phyloP scores from a whole-genome alignment of 179 eudicot species.

The Corrigiola litoralis region DNA sequence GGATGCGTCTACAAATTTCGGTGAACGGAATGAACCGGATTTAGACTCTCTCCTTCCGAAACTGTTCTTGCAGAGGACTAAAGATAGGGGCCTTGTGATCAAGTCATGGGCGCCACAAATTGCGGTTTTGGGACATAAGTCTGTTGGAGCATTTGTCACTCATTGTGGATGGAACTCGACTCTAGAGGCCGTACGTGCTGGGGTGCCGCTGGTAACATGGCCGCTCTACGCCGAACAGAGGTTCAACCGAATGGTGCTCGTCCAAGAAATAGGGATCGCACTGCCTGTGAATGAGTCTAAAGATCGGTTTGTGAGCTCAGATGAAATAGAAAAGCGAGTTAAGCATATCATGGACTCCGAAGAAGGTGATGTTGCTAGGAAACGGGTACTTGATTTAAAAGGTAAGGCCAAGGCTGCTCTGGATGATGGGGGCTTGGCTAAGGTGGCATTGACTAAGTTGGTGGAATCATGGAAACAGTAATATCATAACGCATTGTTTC shows the following conservation, averaged over 20 bases:
- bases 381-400: constrained; percentile 15
- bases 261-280: constrained; percentile 39
- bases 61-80: constrained; percentile 41
- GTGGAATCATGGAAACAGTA: constrained; percentile 20
- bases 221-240: constrained; percentile 57
- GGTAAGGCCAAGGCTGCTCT: constrained; percentile 20
- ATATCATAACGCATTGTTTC: too few species aligned
- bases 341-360: constrained; percentile 30
- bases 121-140: constrained; percentile 32
- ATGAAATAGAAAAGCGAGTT: constrained; percentile 37
- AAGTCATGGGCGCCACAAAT: constrained; percentile 55
- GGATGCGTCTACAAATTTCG: constrained; percentile 10
- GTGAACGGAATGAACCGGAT: constrained; percentile 28
- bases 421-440: constrained; percentile 26
- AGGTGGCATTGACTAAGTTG: constrained; percentile 11
- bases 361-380: constrained; percentile 20
- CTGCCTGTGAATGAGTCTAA: constrained; percentile 23
- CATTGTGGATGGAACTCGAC: constrained; percentile 63
- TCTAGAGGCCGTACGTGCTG: constrained; percentile 35
- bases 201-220: constrained; percentile 50
- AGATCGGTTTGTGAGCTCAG: constrained; percentile 26
- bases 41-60: constrained; percentile 28
- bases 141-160: constrained; percentile 46
- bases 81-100: constrained; percentile 34
- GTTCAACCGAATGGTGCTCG: constrained; percentile 32